Conservation (phyloP, 1,284 basidiomycete genomes). For the Gomphus bonarii region DNA sequence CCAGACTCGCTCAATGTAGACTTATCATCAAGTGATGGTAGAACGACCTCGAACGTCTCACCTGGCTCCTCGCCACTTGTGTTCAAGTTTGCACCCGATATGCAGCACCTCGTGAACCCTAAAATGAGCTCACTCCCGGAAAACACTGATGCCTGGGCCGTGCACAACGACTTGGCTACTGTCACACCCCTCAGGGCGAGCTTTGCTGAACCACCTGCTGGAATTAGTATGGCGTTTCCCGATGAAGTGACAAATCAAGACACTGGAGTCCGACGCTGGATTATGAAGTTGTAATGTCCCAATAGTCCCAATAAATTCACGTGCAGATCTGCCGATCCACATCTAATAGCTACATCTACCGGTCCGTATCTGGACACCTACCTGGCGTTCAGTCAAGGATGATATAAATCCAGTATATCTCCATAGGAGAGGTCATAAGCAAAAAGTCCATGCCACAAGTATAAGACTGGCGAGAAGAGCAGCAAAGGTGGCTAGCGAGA, state of each 20-base stretch:
- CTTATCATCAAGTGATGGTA: constrained; percentile 1
- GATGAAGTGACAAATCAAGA: constrained; percentile 23
- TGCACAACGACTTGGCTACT: constrained; percentile 55
- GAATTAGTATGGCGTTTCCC: constrained; percentile 17
- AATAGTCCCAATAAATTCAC: background rate
- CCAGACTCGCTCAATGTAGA: constrained; percentile 25
- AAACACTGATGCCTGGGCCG: constrained; percentile 77
- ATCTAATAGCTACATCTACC: constrained; percentile 10
- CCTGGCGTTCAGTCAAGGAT: background rate
- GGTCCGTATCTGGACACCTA: background rate
- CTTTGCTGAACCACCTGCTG: constrained; percentile 50
- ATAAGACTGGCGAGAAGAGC: background rate
- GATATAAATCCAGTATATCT: background rate
- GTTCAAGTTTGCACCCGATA: constrained; percentile 79
- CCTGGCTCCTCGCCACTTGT: constrained; percentile 29
- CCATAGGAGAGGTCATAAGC: background rate
- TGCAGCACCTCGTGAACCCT: constrained; percentile 60
- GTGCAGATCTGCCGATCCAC: background rate
- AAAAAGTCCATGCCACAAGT: background rate
- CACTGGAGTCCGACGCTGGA: constrained; percentile 30
- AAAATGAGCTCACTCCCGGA: constrained; percentile 45
- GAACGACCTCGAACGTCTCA: constrained; percentile 10
- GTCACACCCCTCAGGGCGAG: constrained; percentile 66
- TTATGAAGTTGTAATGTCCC: constrained; percentile 38
- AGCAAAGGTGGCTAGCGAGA: background rate